phyloP scores from a whole-genome alignment of 1,284 basidiomycete genomes.

The Marasmius fiardii region DNA sequence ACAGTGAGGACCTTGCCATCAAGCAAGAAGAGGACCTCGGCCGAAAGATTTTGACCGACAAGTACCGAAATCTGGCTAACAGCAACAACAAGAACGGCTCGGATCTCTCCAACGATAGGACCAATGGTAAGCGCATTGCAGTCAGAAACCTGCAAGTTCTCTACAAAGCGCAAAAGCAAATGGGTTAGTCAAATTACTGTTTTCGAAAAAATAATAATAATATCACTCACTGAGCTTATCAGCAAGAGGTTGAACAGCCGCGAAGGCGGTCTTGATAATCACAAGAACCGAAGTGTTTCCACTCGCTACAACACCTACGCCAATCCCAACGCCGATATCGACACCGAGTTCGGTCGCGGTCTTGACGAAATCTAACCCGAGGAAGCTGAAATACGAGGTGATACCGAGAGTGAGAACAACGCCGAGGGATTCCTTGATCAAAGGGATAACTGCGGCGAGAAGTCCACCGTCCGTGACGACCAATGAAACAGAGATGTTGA shows the following conservation, averaged over 20 bases:
- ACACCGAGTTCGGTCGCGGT: not conserved
- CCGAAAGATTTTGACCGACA: not conserved
- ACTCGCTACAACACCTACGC: not conserved
- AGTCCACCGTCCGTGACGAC: not conserved
- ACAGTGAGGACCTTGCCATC: not conserved
- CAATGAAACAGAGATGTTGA: not conserved
- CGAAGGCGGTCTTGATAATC: not conserved
- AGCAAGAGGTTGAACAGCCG: not conserved
- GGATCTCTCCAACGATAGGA: not conserved
- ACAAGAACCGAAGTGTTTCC: not conserved
- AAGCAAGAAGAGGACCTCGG: not conserved
- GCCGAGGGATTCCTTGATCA: not conserved
- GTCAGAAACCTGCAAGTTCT: not conserved
- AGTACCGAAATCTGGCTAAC: not conserved
- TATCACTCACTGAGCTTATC: not conserved
- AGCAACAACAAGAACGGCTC: not conserved
- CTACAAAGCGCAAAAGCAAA: not conserved
- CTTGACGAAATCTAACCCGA: not conserved
- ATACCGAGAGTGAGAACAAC: not conserved
- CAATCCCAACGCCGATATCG: not conserved
- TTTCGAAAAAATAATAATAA: not conserved
- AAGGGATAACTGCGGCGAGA: not conserved
- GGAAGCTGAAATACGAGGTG: not conserved
- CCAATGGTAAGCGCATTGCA: not conserved
- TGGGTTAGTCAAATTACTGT: not conserved